Evolutionary conservation across 2,329 filamentous ascomycete genomes (phyloP), one percentile per base, ranked within the genome.

Genomic region (Ceratocystis papillata): DNA sequence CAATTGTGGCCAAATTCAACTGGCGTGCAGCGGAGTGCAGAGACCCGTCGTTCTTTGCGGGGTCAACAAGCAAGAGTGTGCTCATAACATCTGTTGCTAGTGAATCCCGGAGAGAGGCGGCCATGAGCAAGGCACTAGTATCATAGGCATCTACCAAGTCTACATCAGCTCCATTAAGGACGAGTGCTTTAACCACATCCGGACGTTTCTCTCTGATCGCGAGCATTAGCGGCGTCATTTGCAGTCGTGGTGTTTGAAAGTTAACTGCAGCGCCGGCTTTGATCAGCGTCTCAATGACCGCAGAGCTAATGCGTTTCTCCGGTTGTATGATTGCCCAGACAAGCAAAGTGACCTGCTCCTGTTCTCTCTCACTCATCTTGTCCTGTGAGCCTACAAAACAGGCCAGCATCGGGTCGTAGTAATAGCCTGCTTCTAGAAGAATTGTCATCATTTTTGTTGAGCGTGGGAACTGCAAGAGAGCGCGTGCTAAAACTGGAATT

Each of bases 21-120:
- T 81, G 79, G 12, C 82, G 77, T 0, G 85, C 81, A 2, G 85
- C 83, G 68, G 87, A 85, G 70, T 88, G 86, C 2, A 89, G 76
- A 1, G 84, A 87, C 0, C 85, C 85, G 67, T 89, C 86, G 67
- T 88, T 83, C 53, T 77, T 78, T 1, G 81, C 79, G 0, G 83
- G 81, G 22, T 82, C 81, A 0, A 81, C 80, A 0, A 79, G 79
- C 4, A 86, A 76, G 0, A 87, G 73, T 63, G 77, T 79, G 1
- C 77, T 75, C 79, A 84, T 80, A 73, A 84, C 81, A 8, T 77
- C 75, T 20, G 79, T 79, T 0, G 80, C 78, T 12, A 82, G 69
- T 0, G 83, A 79, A 15, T 82, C 81, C 0, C 80, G 79, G 1
- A 83, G 76, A 48, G 74, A 76, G 1, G 83, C 84, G 1, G 83